A percentile compares a stretch with the other conserved stretches of the same genome.
These are phyloP conservation scores for Lactarius quietus DNA, from an alignment of 768 basidiomycete genomes.

Conservation along the genomic window DNA sequence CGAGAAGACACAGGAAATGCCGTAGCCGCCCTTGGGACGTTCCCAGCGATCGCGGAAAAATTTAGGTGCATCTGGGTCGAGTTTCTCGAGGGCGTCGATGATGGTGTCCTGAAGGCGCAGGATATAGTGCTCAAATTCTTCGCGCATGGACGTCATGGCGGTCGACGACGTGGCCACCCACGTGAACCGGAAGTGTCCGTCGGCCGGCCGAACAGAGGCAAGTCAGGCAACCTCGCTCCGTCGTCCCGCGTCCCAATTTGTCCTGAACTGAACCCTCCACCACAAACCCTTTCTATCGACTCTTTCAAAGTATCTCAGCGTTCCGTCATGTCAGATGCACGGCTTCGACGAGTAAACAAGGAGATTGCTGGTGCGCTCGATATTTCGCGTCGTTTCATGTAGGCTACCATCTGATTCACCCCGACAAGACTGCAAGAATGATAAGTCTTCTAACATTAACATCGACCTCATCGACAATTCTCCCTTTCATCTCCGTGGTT, in stretches of 20 bases:
- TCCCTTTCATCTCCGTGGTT: constrained; percentile 88
- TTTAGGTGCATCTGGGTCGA: constrained; percentile 65
- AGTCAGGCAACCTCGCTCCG: no score
- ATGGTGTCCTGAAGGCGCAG: constrained; percentile 74
- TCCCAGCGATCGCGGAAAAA: constrained; percentile 85
- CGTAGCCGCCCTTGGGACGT: constrained; percentile 69
- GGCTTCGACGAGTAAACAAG: constrained; percentile 88
- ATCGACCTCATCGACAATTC: constrained; percentile 88
- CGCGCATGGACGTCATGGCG: constrained; percentile 52
- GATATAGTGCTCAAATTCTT: constrained; percentile 74
- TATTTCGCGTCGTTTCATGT: not conserved
- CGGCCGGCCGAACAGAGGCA: not conserved
- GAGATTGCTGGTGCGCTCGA: constrained; percentile 74
- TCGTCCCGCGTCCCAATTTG: no score
- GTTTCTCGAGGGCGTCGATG: constrained; percentile 66
- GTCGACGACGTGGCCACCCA: not conserved
- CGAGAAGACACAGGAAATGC: constrained; percentile 81
- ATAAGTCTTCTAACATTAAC: constrained; percentile 81
- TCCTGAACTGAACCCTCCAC: constrained; percentile 17
- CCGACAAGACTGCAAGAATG: constrained; percentile 86
- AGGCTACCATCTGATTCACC: not conserved
- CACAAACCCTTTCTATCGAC: constrained; percentile 6
- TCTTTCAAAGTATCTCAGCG: not conserved
- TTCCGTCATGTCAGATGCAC: constrained; percentile 51
- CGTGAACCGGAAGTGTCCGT: not conserved